Percentiles rank a stretch among this genome's conserved stretches.
Conservation (phyloP, 169 alveolate species). For the Plasmodium ovale region DNA sequence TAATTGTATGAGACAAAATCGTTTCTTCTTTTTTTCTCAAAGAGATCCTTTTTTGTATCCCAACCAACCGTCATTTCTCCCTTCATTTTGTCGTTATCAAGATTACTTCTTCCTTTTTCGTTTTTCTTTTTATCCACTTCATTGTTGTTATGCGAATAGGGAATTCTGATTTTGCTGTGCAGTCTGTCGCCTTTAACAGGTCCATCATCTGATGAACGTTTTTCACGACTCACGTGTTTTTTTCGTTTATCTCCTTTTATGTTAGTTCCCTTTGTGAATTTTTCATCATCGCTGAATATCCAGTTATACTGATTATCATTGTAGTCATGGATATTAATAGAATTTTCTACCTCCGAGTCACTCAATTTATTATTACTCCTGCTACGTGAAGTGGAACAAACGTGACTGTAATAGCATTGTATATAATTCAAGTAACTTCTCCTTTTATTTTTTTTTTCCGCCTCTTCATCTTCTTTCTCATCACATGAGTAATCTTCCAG, state of each 20-base stretch:
- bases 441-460: neutral
- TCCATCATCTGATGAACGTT: neutral
- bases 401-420: slow-evolving; percentile 27
- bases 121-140: no score
- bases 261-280: neutral
- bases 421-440: slow-evolving; percentile 41
- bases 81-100: no score
- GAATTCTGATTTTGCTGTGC: no score
- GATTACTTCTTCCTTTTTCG: no score
- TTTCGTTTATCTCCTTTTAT: neutral
- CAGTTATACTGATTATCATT: slow-evolving; percentile 12
- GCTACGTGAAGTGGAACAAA: neutral
- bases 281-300: slow-evolving; percentile 26
- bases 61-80: no score
- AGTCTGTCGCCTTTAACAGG: no score
- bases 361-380: neutral
- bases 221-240: neutral
- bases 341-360: neutral
- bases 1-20: no score
- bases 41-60: no score
- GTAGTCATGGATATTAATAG: neutral
- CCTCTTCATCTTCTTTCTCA: neutral
- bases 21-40: no score
- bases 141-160: no score
- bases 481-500: neutral